Base-by-base conservation (phyloP, 768 basidiomycete species). In the Phylloporus sp. region DNA sequence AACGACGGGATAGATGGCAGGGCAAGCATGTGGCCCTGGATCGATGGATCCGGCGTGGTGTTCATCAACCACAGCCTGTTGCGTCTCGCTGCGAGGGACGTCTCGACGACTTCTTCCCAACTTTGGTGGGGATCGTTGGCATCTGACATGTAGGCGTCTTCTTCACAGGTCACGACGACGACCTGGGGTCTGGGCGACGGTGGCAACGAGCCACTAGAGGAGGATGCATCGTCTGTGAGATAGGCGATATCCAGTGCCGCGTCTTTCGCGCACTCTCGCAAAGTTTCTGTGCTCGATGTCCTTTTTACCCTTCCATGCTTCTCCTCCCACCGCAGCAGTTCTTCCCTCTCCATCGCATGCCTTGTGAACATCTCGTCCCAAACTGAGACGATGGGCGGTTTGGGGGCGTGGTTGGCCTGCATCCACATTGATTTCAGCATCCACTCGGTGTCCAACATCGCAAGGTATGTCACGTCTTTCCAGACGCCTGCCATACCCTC, bases 301-400 rank as follows among this genome's bases (percentile, higher is more conserved):
- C 65, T 70, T 47, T 56, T 73, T 5, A 56, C 5, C 42, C 57
- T 44, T 20, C 50, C 48, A 5, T 61, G 57, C n/a, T 38, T 56
- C 29, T 70, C 68, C 17, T 84, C 78, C 77, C 79, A 77, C 5
- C 60, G 64, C 40, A 81, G 43, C 18, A 84, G 59, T 41, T 77
- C 77, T 49, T 81, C 77, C 27, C 76, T 68, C 64, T 85, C 82
- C 34, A 68, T 65, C 47, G 77, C 66, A 54, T 85, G 82, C 20
- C 82, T 73, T 17, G 61, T 48, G 35, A 85, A 69, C 42, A 85
- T 66, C 55, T 81, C 82, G 42, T 83, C 82, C 83, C 83, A 85
- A 4, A 78, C 58, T 1, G 74, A 71, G 32, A 61, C 57, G 1
- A 73, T 70, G 0, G 73, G 66, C 3, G 35, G 28, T 9, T 44